Conservation (phyloP, 495 filamentous ascomycete species). For the Copromyces sp. region DNA sequence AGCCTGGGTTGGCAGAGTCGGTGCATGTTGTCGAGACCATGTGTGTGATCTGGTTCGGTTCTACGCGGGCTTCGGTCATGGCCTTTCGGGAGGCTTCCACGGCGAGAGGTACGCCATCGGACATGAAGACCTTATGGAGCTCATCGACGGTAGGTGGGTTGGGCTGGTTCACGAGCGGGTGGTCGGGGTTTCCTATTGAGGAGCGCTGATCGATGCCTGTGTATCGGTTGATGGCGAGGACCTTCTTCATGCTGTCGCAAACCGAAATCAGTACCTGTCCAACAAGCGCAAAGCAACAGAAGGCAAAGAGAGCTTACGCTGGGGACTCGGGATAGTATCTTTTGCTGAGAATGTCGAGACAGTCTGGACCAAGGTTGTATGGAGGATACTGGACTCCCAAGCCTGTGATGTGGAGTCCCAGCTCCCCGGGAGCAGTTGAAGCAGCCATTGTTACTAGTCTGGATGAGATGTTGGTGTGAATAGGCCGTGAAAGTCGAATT, state of each 20-base stretch:
- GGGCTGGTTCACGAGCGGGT: constrained; percentile 44
- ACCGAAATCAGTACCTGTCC: neutral
- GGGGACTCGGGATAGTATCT: constrained; percentile 40
- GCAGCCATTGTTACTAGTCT: constrained; percentile 14
- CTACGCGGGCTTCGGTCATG: constrained; percentile 42
- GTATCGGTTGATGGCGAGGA: constrained; percentile 51
- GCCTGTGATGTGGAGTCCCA: constrained; percentile 42
- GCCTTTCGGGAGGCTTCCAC: constrained; percentile 49
- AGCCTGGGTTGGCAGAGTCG: constrained; percentile 58
- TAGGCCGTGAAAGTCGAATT: constrained; percentile 7
- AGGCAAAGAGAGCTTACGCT: constrained; percentile 28
- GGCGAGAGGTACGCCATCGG: constrained; percentile 48
- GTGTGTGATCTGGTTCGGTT: constrained; percentile 47
- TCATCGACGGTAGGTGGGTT: constrained; percentile 45
- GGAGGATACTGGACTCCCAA: constrained; percentile 43
- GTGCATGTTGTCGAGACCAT: constrained; percentile 58
- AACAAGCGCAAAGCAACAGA: neutral
- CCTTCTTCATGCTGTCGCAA: constrained; percentile 39
- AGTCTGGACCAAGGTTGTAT: constrained; percentile 28
- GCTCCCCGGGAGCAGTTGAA: constrained; percentile 17
- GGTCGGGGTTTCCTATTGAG: constrained; percentile 46
- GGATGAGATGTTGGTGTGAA: neutral
- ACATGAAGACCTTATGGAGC: constrained; percentile 43
- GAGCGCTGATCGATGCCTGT: constrained; percentile 55
- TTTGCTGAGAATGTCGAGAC: constrained; percentile 31